Base-by-base conservation (phyloP, 1,139 yeast species). In the Geotrichum citri-aurantii region DNA sequence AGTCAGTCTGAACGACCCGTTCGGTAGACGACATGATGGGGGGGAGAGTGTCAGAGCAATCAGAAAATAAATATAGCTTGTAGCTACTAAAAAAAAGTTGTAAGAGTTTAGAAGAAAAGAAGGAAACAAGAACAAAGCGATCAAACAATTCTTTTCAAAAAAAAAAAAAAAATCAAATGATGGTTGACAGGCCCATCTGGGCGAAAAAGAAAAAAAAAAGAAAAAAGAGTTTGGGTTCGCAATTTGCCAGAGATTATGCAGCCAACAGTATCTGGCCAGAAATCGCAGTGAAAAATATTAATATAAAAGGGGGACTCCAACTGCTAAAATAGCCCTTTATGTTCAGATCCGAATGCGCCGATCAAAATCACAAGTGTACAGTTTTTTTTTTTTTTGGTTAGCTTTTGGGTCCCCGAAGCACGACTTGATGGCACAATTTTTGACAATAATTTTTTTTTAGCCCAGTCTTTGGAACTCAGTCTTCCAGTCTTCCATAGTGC, bases 401-500 rank as follows among this genome's bases (percentile, higher is more conserved):
- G 21, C 19, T 37, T 5, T n/a, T 37, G n/a, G 31, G 31, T 12
- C 14, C 17, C 10, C 44, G 10, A 7, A 37, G 21, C 14, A 12
- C 8, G n/a, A 31, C n/a, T 4, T 8, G n/a, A 14, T 5, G 3
- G 37, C 37, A n/a, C 37, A n/a, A n/a, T n/a, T n/a, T n/a, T n/a
- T n/a, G n/a, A n/a, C n/a, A 8, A 31, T 1, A 14, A 11, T 3
- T 10, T 3, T 14, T 14, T 8, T 12, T 31, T 17, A 37, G 19
- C 44, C 17, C 10, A n/a, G 44, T 10, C 44, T n/a, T 7, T 37
- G 44, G 19, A 37, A 37, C 44, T 37, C 44, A 12, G 44, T 8
- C 21, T 64, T 67, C 72, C 72, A 69, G 46, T 68, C 68, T 29
- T 69, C 71, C 69, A 69, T 68, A 2, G 71, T 69, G 49, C 65